These are phyloP conservation scores for Fusarium albidum DNA, from an alignment of 2,329 filamentous ascomycete species.

Conservation along the genomic window DNA sequence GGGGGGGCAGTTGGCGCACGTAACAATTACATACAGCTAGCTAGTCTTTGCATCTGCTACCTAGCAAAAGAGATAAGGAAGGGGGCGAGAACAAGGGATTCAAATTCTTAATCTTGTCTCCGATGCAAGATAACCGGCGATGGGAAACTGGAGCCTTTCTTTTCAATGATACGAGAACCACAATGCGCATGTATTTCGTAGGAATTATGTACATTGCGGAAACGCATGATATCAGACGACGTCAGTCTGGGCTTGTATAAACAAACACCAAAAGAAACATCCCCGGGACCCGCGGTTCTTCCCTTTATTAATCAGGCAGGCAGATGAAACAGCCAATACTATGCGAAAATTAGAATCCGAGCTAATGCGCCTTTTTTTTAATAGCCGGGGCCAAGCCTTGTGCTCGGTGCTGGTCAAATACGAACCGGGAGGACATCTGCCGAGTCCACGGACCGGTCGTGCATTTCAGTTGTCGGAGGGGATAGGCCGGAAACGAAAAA, in stretches of 20 bases:
- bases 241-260: not conserved
- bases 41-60: no score
- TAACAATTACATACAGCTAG: constrained; percentile 36
- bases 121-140: constrained; percentile 1
- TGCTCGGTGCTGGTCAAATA: constrained; percentile 1
- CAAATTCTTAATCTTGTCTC: constrained; percentile 3
- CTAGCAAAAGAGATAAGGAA: constrained; percentile 11
- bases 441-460: constrained; percentile 22
- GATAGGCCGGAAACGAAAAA: constrained; percentile 16
- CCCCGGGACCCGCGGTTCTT: no score
- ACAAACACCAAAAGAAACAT: not conserved
- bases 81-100: not conserved
- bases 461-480: constrained; percentile 17
- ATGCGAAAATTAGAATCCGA: constrained; percentile 15
- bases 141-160: not conserved
- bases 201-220: not conserved
- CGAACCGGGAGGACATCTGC: constrained; percentile 19
- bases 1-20: constrained; percentile 30
- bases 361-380: constrained; percentile 21
- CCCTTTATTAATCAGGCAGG: no score
- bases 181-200: not conserved
- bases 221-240: not conserved
- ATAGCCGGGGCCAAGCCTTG: constrained; percentile 8
- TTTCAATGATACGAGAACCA: not conserved
- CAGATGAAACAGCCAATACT: not conserved